Evolutionary conservation across 2,329 filamentous ascomycete genomes (phyloP).

Genomic region (Cordyceps fumosorosea): DNA sequence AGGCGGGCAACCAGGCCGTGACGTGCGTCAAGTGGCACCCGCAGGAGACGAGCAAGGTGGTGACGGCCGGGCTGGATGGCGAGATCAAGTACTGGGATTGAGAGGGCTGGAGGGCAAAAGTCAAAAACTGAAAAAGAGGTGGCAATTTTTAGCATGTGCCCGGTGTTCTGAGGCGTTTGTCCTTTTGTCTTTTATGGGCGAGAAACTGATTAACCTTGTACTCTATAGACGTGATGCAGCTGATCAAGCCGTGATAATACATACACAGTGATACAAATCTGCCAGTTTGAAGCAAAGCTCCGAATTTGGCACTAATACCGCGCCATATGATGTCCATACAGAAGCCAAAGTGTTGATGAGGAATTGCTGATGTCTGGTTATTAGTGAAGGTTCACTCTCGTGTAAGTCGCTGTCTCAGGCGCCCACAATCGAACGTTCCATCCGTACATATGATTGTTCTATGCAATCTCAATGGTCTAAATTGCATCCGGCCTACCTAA

Average conservation of each 20-base stretch:
- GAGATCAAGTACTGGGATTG: constrained; percentile 92
- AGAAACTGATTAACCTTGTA: background rate
- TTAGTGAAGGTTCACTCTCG: background rate
- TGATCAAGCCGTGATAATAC: background rate
- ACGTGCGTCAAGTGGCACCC: constrained; percentile 93
- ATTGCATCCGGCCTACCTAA: background rate
- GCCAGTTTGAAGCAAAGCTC: background rate
- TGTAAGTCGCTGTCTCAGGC: background rate
- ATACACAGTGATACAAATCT: background rate
- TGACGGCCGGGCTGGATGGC: constrained; percentile 83
- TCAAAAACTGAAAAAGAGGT: no score
- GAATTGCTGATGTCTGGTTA: background rate
- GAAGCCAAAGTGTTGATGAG: constrained; percentile 1
- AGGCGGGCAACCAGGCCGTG: constrained; percentile 73
- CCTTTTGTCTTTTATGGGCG: background rate
- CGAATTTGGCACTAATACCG: background rate
- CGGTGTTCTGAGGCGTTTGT: constrained; percentile 10
- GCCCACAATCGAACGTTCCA: no score
- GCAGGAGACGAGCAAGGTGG: constrained; percentile 93
- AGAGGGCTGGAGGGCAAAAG: constrained; percentile 6
- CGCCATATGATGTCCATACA: constrained; percentile 15
- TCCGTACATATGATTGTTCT: no score
- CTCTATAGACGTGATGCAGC: background rate
- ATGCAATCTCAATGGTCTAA: no score
- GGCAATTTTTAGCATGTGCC: background rate